These are phyloP conservation scores for Cryphonectria carpinicola DNA, from an alignment of 2,329 filamentous ascomycete genomes.

Conservation along the genomic window DNA sequence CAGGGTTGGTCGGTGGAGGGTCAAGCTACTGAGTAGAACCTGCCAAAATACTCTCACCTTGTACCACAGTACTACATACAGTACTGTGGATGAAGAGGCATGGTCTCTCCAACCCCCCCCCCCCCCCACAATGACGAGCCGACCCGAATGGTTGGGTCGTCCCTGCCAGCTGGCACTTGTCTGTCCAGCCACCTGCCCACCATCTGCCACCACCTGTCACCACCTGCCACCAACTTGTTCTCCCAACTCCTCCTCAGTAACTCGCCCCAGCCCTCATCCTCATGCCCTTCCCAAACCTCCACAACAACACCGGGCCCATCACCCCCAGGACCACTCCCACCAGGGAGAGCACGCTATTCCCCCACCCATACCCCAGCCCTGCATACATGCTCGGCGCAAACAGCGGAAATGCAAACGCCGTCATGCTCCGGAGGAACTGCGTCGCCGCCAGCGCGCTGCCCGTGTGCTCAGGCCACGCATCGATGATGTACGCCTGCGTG, in stretches of 20 bases:
- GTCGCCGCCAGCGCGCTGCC: conserved; percentile 51
- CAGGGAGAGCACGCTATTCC: conserved; percentile 45
- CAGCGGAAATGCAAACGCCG: conserved; percentile 53
- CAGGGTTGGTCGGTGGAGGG: background rate
- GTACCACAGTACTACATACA: too few species aligned
- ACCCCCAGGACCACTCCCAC: background rate
- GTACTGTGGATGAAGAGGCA: background rate
- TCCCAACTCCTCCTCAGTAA: background rate
- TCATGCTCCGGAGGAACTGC: conserved; percentile 49
- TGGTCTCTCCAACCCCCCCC: background rate
- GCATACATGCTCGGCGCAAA: conserved; percentile 49
- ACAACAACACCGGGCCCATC: background rate
- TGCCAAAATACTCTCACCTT: background rate
- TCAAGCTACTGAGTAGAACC: background rate
- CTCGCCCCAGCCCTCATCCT: background rate
- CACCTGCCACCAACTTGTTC: background rate
- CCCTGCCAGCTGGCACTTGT: background rate
- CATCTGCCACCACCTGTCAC: background rate
- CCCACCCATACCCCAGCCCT: conserved; percentile 44
- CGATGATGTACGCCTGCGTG: conserved; percentile 46
- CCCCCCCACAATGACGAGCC: conserved; percentile 3
- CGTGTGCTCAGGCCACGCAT: conserved; percentile 51
- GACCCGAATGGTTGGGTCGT: background rate
- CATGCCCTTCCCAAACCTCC: background rate
- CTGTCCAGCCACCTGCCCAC: background rate